Percentiles rank a stretch among this genome's conserved stretches.
phyloP scores from a whole-genome alignment of 2,329 filamentous ascomycete species.

The Lasiodiplodia citricola region DNA sequence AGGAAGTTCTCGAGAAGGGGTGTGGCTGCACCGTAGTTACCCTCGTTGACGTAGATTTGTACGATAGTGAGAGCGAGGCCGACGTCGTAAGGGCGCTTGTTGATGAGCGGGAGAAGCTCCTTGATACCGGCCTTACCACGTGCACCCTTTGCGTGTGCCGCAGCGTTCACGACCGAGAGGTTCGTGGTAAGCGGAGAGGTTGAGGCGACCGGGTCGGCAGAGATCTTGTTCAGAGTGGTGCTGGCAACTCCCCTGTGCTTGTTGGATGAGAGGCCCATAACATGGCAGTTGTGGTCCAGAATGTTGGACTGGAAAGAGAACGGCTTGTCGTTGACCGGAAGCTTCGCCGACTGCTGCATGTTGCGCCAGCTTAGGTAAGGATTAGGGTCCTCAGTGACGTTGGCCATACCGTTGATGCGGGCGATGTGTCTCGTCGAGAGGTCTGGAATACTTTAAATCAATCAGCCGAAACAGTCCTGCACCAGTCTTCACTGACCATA shows the following conservation, averaged over 20 bases:
- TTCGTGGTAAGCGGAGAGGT: slow-evolving; percentile 59
- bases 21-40: slow-evolving; percentile 75
- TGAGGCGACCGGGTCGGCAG: slow-evolving; percentile 43
- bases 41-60: slow-evolving; percentile 76
- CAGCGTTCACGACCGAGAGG: slow-evolving; percentile 71
- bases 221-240: slow-evolving; percentile 55
- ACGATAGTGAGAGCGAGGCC: slow-evolving; percentile 80
- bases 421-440: slow-evolving; percentile 69
- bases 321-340: slow-evolving; percentile 65
- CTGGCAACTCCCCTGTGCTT: slow-evolving; percentile 70
- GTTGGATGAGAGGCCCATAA: slow-evolving; percentile 68
- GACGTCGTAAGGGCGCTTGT: slow-evolving; percentile 77
- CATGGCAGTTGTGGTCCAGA: slow-evolving; percentile 66
- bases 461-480: slow-evolving; percentile 8
- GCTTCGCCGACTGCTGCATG: slow-evolving; percentile 54
- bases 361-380: slow-evolving; percentile 71
- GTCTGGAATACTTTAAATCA: slow-evolving; percentile 64
- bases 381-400: slow-evolving; percentile 59
- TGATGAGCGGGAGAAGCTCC: slow-evolving; percentile 70
- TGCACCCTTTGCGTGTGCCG: slow-evolving; percentile 70
- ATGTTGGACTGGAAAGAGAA: slow-evolving; percentile 73
- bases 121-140: slow-evolving; percentile 72
- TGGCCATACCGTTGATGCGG: slow-evolving; percentile 67
- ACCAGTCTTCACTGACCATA: slow-evolving; percentile 47
- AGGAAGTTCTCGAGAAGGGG: slow-evolving; percentile 78